A percentile compares a stretch with the other conserved stretches of the same genome.
Evolutionary conservation across 1,284 basidiomycete species (phyloP).

Genomic region (Apiotrichum sp.): DNA sequence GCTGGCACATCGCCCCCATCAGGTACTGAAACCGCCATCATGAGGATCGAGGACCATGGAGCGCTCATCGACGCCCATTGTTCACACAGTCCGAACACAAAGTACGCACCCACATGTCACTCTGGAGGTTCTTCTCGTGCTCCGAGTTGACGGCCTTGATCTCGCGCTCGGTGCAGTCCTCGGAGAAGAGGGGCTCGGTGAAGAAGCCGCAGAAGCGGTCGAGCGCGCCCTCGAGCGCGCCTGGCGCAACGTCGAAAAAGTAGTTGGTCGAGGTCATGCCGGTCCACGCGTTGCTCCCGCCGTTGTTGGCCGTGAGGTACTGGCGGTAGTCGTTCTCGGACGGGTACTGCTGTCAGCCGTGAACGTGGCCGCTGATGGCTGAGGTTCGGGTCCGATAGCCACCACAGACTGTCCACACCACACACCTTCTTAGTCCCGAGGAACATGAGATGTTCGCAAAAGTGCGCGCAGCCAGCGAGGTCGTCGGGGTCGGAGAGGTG

Average conservation of each 20-base stretch:
- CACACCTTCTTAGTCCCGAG: conserved; percentile 55
- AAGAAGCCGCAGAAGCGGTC: conserved; percentile 91
- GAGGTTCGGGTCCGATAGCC: not conserved
- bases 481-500: conserved; percentile 88
- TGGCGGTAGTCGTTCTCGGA: conserved; percentile 88
- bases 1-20: too few relatives aligned
- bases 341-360: conserved; percentile 60
- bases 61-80: not conserved
- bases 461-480: conserved; percentile 47
- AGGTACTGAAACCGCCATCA: too few relatives aligned
- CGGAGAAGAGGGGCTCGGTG: conserved; percentile 80
- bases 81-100: not conserved
- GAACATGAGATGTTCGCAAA: conserved; percentile 83
- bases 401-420: not conserved
- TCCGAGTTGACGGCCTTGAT: conserved; percentile 97
- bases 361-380: not conserved
- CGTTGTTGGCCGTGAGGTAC: conserved; percentile 86
- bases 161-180: conserved; percentile 85
- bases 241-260: conserved; percentile 78
- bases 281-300: conserved; percentile 89
- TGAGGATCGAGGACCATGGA: too few relatives aligned
- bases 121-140: conserved; percentile 95
- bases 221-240: conserved; percentile 76
- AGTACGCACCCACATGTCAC: conserved; percentile 67
- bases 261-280: conserved; percentile 84